Base-by-base conservation (phyloP, 768 basidiomycete genomes). In the Tephrocybe sp. region DNA sequence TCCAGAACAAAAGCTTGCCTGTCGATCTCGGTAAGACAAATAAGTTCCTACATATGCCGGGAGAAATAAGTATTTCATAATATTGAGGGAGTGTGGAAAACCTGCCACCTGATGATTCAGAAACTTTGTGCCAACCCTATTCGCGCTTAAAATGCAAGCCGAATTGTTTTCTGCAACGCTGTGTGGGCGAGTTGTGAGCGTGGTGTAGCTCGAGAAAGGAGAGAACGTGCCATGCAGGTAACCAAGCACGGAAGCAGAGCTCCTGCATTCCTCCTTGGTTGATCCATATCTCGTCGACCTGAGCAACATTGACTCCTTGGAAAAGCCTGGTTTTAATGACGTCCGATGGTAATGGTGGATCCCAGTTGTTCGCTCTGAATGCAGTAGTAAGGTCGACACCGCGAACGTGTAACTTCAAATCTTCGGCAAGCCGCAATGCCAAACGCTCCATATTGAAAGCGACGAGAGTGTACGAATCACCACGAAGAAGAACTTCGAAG, bases 381-480 rank as follows among this genome's bases (percentile, higher is more conserved):
- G 70, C 48, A 0, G 66, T 67, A 11, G 67, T 67, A 14, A 77
- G 62, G 38, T 78, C 76, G 2, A 74, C 58, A 1, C 74, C 76
- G 15, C 56, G 47, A 2, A 74, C 58, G 24, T 57, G 67, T 6
- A 59, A 42, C 2, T 62, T 53, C 11, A 64, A 51, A 25, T 68
- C 62, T 20, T 61, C 51, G 21, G 62, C 55, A 6, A 75, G 50
- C 7, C 68, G 63, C 15, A 76, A 33, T 0, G 69, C 74, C 4
- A 68, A 50, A 10, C 64, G 63, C 0, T 66, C 67, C 68, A 76
- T 65, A 4, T 62, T 63, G 48, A 78, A 75, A 1, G 68, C 73
- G 7, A 68, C 68, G 3, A 75, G 36, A 4, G 33, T 33, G 34
- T 45, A 37, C n/a, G n/a, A 20, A 26, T n/a, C 26, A 33, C 58